Evolutionary conservation across 2,329 filamentous ascomycete genomes (phyloP).

Genomic region (Microascus cirrosus): DNA sequence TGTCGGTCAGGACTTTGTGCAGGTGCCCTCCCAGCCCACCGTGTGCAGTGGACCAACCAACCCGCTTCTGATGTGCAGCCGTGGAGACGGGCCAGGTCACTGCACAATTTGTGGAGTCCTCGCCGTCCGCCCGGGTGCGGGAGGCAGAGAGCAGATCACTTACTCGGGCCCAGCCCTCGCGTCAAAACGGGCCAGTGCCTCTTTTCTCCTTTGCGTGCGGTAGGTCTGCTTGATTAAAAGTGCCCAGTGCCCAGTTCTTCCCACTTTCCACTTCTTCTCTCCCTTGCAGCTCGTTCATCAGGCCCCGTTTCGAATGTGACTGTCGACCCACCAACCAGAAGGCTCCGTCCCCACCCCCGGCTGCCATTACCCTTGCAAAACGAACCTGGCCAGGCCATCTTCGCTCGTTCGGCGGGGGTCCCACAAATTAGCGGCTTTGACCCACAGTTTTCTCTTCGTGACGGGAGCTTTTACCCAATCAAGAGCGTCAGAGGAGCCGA

Average conservation of each 20-base stretch:
- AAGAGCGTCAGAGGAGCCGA: background rate
- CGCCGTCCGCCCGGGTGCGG: too few relatives aligned
- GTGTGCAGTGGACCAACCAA: background rate
- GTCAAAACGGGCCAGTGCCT: too few relatives aligned
- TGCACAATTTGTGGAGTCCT: background rate
- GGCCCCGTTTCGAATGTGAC: background rate
- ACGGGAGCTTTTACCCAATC: background rate
- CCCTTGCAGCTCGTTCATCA: background rate
- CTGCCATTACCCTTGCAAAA: background rate
- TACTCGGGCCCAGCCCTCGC: background rate
- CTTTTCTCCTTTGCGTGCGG: too few relatives aligned
- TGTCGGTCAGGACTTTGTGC: background rate
- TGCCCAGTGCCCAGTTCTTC: background rate
- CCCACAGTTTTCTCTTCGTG: background rate
- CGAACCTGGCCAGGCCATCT: background rate
- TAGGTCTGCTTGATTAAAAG: too few relatives aligned
- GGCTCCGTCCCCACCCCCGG: background rate
- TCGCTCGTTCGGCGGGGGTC: background rate
- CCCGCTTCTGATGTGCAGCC: background rate
- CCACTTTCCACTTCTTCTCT: background rate
- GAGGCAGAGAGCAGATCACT: background rate
- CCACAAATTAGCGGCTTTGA: background rate
- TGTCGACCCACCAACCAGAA: background rate
- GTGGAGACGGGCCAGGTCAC: background rate
- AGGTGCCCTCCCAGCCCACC: background rate